These are phyloP conservation scores for Quercus mongolica DNA, from an alignment of 306 rosid genomes.

Conservation along the genomic window DNA sequence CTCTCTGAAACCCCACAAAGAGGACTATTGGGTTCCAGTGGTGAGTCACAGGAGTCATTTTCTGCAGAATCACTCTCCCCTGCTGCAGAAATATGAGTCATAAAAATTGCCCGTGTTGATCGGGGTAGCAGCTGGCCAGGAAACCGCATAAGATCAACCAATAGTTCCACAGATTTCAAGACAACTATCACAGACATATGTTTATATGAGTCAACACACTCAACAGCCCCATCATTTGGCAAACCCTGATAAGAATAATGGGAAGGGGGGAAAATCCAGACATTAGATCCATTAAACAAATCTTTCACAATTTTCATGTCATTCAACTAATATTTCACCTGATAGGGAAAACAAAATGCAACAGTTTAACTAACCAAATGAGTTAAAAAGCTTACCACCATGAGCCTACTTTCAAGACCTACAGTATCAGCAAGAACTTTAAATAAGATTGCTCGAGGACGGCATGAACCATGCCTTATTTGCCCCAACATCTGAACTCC, in stretches of 20 bases:
- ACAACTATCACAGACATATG: conserved; percentile 86
- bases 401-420: conserved; percentile 90
- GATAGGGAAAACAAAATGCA: background rate
- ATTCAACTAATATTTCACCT: background rate
- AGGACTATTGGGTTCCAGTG: conserved; percentile 98
- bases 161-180: conserved; percentile 77
- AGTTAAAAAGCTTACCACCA: conserved; percentile 71
- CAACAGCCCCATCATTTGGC: conserved; percentile 78
- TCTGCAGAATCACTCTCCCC: conserved; percentile 99
- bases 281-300: conserved; percentile 16
- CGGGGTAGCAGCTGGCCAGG: conserved; percentile 87
- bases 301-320: conserved; percentile 1
- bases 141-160: conserved; percentile 95
- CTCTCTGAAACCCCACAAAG: conserved; percentile 87
- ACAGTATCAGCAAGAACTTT: conserved; percentile 93
- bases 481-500: conserved; percentile 93
- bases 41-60: conserved; percentile 99
- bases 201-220: conserved; percentile 76
- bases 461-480: conserved; percentile 91
- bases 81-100: conserved; percentile 91
- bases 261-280: background rate
- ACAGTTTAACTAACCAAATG: conserved; percentile 18
- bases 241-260: conserved; percentile 63
- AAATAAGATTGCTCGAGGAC: conserved; percentile 89
- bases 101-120: conserved; percentile 79